phyloP scores from a whole-genome alignment of 768 basidiomycete species.

The Jaapia argillacea region DNA sequence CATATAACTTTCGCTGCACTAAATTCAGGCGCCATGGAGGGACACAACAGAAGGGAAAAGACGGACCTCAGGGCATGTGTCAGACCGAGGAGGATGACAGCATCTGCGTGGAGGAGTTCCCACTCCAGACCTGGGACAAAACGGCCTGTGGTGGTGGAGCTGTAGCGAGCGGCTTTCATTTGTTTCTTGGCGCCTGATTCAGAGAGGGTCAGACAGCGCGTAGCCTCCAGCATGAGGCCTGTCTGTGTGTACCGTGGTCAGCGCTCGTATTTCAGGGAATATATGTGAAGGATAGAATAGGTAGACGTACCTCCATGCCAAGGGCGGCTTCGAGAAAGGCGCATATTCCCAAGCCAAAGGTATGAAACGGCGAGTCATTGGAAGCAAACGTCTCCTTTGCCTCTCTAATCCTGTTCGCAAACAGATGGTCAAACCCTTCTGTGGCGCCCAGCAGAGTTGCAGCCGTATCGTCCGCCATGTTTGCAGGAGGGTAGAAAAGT shows the following conservation, averaged over 20 bases:
- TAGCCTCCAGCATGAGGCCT: slow-evolving; percentile 55
- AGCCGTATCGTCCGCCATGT: slow-evolving; percentile 19
- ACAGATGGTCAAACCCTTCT: slow-evolving; percentile 58
- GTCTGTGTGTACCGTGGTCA: slow-evolving; percentile 23
- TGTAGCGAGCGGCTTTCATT: slow-evolving; percentile 24
- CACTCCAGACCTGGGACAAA: slow-evolving; percentile 64
- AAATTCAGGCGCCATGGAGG: background rate
- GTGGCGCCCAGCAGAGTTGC: slow-evolving; percentile 24
- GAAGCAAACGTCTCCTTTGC: slow-evolving; percentile 42
- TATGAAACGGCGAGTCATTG: slow-evolving; percentile 57
- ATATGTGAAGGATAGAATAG: background rate
- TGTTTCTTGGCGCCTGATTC: slow-evolving; percentile 54
- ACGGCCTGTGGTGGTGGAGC: slow-evolving; percentile 20
- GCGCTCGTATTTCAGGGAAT: background rate
- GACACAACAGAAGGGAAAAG: background rate
- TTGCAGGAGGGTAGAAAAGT: too few species aligned
- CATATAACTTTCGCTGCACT: slow-evolving; percentile 61
- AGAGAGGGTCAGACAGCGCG: slow-evolving; percentile 40
- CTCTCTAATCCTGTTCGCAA: slow-evolving; percentile 51
- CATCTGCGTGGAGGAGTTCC: slow-evolving; percentile 69
- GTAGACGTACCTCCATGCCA: slow-evolving; percentile 59
- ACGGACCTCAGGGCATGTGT: slow-evolving; percentile 60
- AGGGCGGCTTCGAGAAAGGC: slow-evolving; percentile 70
- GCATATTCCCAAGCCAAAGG: slow-evolving; percentile 61
- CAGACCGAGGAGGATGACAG: slow-evolving; percentile 58